Evolutionary conservation across 2,329 filamentous ascomycete species (phyloP), one percentile per base, ranked within the genome.

Genomic region (Cercospora beticola): DNA sequence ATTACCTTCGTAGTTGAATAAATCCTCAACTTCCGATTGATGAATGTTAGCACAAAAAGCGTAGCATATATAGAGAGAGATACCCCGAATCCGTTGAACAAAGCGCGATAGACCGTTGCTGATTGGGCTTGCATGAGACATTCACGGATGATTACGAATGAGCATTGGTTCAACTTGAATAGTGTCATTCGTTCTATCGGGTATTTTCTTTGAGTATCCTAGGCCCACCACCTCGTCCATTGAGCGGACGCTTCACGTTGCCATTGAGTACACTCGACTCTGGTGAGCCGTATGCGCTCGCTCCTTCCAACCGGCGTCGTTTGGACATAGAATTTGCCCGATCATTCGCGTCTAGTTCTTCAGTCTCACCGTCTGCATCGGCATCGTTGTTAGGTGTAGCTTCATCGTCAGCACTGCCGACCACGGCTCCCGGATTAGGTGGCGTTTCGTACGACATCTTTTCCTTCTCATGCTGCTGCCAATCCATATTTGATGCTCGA

Each of bases 1-100:
- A 82, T 74, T 85, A 76, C 54, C 63, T 77, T 30, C 68, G 78
- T 21, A 67, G 71, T 10, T 64, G 61, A 33, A 28, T 21, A 18
- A 9, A 36, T 43, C 7, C 31, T 36, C 10, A 26, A 40, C 31
- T 61, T 61, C 8, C 18, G n/a, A 26, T 36, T 23, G 36, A 61
- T 26, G 21, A 3, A 61, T 12, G 30, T 18, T 18, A 60, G 26
- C 18, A 33, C 14, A 60, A 62, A 36, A 60, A 62, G 59, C 31
- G 31, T 46, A 36, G 59, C 59, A 62, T 43, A 26, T 28, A 46
- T 31, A 62, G 59, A 46, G 59, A 61, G 59, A 62, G 33, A 62
- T 60, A 60, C 57, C 57, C 57, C 30, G 33, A 60, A 60, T 60
- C 33, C 28, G 28, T 21, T 36, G 28, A 36, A 60, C 36, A 40